Evolutionary conservation across 805 yeast species (phyloP).

Genomic region (Ogataea thermomethanolica): DNA sequence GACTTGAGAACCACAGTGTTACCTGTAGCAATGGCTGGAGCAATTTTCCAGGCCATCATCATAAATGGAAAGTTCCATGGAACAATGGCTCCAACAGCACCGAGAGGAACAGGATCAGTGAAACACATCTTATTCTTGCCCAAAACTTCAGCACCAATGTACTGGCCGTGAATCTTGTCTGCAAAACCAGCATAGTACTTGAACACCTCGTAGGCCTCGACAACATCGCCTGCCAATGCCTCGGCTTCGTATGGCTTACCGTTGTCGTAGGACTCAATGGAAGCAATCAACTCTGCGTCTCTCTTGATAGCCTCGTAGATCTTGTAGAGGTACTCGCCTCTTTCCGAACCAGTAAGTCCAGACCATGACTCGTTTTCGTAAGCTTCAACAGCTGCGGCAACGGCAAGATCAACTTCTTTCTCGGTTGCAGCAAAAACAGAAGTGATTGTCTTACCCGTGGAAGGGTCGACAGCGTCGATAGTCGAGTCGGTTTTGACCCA

Average conservation of each 20-base stretch:
- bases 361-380: constrained; percentile 48
- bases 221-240: constrained; percentile 38
- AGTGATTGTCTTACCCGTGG: constrained; percentile 57
- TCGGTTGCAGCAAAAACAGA: constrained; percentile 54
- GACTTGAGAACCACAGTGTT: constrained; percentile 69
- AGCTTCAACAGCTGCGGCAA: constrained; percentile 60
- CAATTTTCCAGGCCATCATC: constrained; percentile 76
- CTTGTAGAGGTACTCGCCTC: constrained; percentile 51
- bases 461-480: constrained; percentile 29
- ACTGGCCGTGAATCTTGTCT: constrained; percentile 68
- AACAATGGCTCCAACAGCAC: constrained; percentile 76
- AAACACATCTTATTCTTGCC: constrained; percentile 46
- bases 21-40: constrained; percentile 74
- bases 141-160: constrained; percentile 37
- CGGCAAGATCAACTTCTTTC: constrained; percentile 65
- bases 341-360: constrained; percentile 43
- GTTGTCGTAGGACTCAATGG: constrained; percentile 53
- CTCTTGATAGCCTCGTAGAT: constrained; percentile 49
- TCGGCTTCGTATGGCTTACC: constrained; percentile 53
- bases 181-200: constrained; percentile 77
- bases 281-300: constrained; percentile 47
- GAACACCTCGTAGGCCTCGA: constrained; percentile 39
- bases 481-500: constrained; percentile 33
- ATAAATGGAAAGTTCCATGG: constrained; percentile 83
- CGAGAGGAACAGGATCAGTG: constrained; percentile 57